Percentiles rank a stretch among this genome's conserved stretches.
phyloP scores from a whole-genome alignment of 306 rosid species.

The Vigna hirtella region DNA sequence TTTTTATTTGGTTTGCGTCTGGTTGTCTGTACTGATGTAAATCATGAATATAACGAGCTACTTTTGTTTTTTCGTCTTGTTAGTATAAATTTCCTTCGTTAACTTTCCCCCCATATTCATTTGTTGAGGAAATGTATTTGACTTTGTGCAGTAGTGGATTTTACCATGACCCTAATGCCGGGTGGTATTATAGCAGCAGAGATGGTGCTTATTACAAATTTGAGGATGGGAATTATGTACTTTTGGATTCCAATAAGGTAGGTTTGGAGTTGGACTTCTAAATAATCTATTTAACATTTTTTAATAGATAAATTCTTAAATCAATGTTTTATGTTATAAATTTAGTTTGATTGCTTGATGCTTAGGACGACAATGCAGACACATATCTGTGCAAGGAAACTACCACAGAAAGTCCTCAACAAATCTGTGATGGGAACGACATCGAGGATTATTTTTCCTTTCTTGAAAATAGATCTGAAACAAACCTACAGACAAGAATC shows the following conservation, averaged over 20 bases:
- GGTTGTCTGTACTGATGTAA: slow-evolving; percentile 11
- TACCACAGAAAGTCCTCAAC: slow-evolving; percentile 44
- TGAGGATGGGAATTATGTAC: slow-evolving; percentile 86
- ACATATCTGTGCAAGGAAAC: slow-evolving; percentile 39
- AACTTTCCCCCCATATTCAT: not conserved
- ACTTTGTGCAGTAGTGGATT: slow-evolving; percentile 76
- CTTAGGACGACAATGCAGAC: slow-evolving; percentile 55
- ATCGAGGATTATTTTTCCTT: slow-evolving; percentile 46
- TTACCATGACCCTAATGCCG: slow-evolving; percentile 87
- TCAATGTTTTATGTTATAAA: slow-evolving; percentile 28
- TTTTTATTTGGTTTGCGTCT: not conserved
- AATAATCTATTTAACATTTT: not conserved
- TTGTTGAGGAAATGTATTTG: slow-evolving; percentile 7
- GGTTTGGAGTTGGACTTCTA: slow-evolving; percentile 1
- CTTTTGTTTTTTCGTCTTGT: not conserved
- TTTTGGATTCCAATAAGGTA: slow-evolving; percentile 59
- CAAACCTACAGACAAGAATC: slow-evolving; percentile 43
- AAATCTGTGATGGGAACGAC: slow-evolving; percentile 17
- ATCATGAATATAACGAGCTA: not conserved
- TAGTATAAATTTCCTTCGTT: not conserved
- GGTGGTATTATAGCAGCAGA: slow-evolving; percentile 82
- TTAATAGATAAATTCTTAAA: not conserved
- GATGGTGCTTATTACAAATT: slow-evolving; percentile 82
- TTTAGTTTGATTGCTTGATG: slow-evolving; percentile 5
- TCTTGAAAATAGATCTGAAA: slow-evolving; percentile 42